phyloP scores from a whole-genome alignment of 2,329 filamentous ascomycete species.

The Botrytis fabae region DNA sequence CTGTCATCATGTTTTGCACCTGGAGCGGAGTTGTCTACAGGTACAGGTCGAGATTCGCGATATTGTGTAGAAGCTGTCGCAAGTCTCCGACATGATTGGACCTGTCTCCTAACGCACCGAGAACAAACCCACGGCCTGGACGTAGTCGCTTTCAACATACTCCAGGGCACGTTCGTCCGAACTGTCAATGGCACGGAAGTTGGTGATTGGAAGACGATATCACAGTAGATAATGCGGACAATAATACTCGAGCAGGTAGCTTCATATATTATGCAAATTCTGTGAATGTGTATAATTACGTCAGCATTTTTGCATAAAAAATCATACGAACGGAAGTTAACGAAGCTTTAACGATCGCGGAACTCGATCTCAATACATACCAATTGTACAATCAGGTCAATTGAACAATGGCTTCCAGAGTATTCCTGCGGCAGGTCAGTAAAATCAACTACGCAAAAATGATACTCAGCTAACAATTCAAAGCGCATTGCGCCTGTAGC shows the following conservation, averaged over 20 bases:
- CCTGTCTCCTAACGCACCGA: slow-evolving; percentile 46
- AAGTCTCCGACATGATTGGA: slow-evolving; percentile 26
- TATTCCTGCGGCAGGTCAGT: slow-evolving; percentile 53
- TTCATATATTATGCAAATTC: slow-evolving; percentile 18
- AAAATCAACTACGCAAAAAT: slow-evolving; percentile 21
- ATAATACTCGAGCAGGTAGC: neutral
- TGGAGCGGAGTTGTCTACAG: slow-evolving; percentile 30
- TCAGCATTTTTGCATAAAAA: slow-evolving; percentile 21
- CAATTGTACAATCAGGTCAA: slow-evolving; percentile 27
- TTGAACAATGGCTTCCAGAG: slow-evolving; percentile 53
- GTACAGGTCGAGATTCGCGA: slow-evolving; percentile 28
- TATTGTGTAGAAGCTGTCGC: slow-evolving; percentile 25
- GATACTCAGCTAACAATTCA: slow-evolving; percentile 28
- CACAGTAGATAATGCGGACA: neutral
- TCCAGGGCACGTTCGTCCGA: neutral
- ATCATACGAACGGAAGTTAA: slow-evolving; percentile 17
- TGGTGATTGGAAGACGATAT: neutral
- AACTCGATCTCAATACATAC: slow-evolving; percentile 9
- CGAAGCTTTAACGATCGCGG: slow-evolving; percentile 22
- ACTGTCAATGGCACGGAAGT: slow-evolving; percentile 8
- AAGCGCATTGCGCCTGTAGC: slow-evolving; percentile 52
- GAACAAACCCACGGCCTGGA: slow-evolving; percentile 51
- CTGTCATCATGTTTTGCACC: slow-evolving; percentile 63
- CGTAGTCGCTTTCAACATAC: slow-evolving; percentile 38
- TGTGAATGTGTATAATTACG: slow-evolving; percentile 20